Evolutionary conservation across 306 rosid genomes (phyloP).

Genomic region (Lithocarpus polystachyus): DNA sequence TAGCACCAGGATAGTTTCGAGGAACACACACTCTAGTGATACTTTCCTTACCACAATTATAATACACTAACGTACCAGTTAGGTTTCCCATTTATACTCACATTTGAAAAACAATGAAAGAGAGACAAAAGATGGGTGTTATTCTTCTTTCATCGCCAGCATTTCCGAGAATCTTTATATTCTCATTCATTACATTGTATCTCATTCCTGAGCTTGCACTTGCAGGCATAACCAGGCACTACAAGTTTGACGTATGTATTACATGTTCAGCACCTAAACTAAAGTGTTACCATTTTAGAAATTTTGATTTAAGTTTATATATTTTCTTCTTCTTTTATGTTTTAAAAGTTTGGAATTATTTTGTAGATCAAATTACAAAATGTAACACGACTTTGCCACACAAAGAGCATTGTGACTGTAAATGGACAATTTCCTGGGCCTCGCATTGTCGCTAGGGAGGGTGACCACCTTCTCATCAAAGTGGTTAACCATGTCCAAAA

Average conservation of each 20-base stretch:
- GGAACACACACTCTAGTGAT: background rate
- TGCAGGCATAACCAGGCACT: slow-evolving; percentile 60
- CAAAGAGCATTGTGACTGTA: slow-evolving; percentile 57
- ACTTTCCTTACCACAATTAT: background rate
- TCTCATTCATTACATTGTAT: slow-evolving; percentile 12
- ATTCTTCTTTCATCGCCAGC: slow-evolving; percentile 1
- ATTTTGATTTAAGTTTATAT: background rate
- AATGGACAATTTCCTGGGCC: slow-evolving; percentile 81
- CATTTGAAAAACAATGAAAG: background rate
- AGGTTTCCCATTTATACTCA: no score
- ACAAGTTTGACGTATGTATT: slow-evolving; percentile 50
- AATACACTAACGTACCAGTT: no score
- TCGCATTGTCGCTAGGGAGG: slow-evolving; percentile 62
- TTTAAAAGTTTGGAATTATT: background rate
- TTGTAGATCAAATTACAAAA: slow-evolving; percentile 46
- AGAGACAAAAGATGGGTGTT: slow-evolving; percentile 34
- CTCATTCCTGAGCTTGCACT: slow-evolving; percentile 35
- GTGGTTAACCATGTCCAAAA: slow-evolving; percentile 52
- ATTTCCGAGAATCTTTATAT: slow-evolving; percentile 24
- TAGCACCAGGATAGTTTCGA: background rate
- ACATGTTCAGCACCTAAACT: background rate
- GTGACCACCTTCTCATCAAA: slow-evolving; percentile 52
- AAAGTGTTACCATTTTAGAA: background rate
- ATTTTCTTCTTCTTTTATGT: background rate
- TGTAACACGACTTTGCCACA: slow-evolving; percentile 63